Evolutionary conservation across 108 stramenopile species (phyloP).

Genomic region (Cyclotella kingstonii): DNA sequence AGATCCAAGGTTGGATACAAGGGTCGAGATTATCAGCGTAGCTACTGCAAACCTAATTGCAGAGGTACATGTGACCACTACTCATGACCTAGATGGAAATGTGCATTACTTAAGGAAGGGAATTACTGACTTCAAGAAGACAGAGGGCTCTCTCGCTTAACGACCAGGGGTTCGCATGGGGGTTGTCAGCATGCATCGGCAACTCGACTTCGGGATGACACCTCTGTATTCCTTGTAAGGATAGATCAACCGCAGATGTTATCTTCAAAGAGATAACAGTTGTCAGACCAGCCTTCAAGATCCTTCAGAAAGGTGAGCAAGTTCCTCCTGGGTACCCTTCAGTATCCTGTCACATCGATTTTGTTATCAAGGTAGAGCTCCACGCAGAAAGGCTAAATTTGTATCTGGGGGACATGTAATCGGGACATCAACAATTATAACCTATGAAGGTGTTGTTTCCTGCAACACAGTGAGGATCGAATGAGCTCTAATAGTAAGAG

Average conservation of each 20-base stretch:
- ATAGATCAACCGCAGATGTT: neutral
- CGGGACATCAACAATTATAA: slow-evolving; percentile 34
- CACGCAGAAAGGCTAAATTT: slow-evolving; percentile 42
- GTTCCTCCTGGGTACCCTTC: neutral
- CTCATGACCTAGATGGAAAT: too few relatives aligned
- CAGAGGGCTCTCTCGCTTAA: too few relatives aligned
- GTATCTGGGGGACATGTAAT: slow-evolving; percentile 49
- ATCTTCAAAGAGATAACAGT: slow-evolving; percentile 26
- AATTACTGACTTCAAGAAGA: too few relatives aligned
- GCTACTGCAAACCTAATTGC: too few relatives aligned
- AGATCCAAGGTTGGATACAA: too few relatives aligned
- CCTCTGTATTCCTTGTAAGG: neutral
- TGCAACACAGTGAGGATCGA: slow-evolving; percentile 46
- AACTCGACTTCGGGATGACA: neutral
- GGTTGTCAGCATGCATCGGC: too few relatives aligned
- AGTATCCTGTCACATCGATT: neutral
- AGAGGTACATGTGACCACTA: too few relatives aligned
- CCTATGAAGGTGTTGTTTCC: too few relatives aligned
- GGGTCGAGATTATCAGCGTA: too few relatives aligned
- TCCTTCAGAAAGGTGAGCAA: too few relatives aligned
- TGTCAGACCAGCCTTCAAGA: neutral
- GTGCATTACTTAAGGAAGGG: too few relatives aligned
- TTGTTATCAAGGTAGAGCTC: slow-evolving; percentile 14
- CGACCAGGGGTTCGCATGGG: too few relatives aligned
- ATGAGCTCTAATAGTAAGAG: slow-evolving; percentile 5